phyloP scores from a whole-genome alignment of 306 rosid species.

The Abrus precatorius region DNA sequence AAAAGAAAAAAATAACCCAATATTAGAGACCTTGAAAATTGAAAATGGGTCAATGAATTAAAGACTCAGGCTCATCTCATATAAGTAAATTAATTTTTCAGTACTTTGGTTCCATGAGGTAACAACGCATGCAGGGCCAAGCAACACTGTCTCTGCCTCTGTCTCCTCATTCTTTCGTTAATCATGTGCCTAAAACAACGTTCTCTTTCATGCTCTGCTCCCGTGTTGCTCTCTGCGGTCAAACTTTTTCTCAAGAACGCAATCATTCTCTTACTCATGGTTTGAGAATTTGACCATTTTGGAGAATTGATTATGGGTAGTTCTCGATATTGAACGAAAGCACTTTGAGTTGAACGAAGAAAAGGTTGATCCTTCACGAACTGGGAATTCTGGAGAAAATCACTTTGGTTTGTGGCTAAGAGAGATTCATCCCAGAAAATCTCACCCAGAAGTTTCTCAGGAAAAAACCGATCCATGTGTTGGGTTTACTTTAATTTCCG shows the following conservation, averaged over 20 bases:
- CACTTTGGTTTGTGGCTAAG: slow-evolving; percentile 35
- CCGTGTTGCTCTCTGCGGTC: background rate
- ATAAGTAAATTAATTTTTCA: background rate
- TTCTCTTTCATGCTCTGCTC: slow-evolving; percentile 51
- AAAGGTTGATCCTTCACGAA: slow-evolving; percentile 18
- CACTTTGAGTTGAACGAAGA: slow-evolving; percentile 47
- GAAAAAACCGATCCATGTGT: slow-evolving; percentile 51
- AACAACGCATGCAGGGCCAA: slow-evolving; percentile 65
- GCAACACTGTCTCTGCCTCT: slow-evolving; percentile 68
- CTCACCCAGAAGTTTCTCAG: slow-evolving; percentile 57
- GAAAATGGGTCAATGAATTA: background rate
- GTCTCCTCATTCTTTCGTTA: slow-evolving; percentile 79
- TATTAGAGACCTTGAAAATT: background rate
- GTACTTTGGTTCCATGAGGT: slow-evolving; percentile 75
- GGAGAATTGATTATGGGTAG: slow-evolving; percentile 28
- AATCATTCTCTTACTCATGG: slow-evolving; percentile 57
- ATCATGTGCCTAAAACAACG: slow-evolving; percentile 70
- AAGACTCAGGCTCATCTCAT: background rate
- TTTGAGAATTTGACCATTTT: slow-evolving; percentile 9
- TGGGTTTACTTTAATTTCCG: background rate
- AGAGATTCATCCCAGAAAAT: slow-evolving; percentile 50
- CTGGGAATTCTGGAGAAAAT: slow-evolving; percentile 39
- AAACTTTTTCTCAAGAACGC: slow-evolving; percentile 54
- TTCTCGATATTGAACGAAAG: slow-evolving; percentile 57
- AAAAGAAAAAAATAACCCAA: background rate